phyloP scores from a whole-genome alignment of 768 basidiomycete species.

The Lyophyllum atratum region DNA sequence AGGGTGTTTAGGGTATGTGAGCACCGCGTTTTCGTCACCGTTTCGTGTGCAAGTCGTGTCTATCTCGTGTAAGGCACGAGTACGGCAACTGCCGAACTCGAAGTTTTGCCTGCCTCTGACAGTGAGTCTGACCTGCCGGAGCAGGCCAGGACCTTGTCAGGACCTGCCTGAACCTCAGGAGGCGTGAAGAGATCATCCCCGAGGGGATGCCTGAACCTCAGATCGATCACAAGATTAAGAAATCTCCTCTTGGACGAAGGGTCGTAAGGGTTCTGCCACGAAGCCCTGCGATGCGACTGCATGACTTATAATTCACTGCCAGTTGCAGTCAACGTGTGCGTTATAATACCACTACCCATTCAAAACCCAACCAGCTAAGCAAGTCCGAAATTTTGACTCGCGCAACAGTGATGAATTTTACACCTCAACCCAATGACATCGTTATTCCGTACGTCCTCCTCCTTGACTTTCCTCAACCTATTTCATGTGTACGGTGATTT shows the following conservation, averaged over 20 bases:
- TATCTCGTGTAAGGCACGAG: background rate
- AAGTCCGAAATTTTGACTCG: background rate
- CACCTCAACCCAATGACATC: slow-evolving; percentile 15
- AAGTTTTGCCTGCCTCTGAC: too few species aligned
- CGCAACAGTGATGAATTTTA: background rate
- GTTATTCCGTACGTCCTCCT: slow-evolving; percentile 14
- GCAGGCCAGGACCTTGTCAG: too few species aligned
- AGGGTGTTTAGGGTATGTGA: too few species aligned
- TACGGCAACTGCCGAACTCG: background rate
- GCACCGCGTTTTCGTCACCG: too few species aligned
- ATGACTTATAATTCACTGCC: too few species aligned
- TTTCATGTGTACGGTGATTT: background rate
- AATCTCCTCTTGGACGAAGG: background rate
- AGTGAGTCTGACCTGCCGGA: too few species aligned
- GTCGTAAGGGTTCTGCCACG: background rate
- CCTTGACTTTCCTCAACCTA: background rate
- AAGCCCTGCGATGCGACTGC: background rate
- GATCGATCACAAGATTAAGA: background rate
- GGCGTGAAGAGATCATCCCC: too few species aligned
- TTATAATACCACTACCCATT: background rate
- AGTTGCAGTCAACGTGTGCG: too few species aligned
- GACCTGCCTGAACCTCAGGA: too few species aligned
- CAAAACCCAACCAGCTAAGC: background rate
- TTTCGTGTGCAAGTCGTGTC: background rate
- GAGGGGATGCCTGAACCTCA: background rate